Percentiles rank a stretch among this genome's conserved stretches.
These are phyloP conservation scores for Cardiospermum halicacabum DNA, from an alignment of 345 rosid genomes.

Conservation along the genomic window DNA sequence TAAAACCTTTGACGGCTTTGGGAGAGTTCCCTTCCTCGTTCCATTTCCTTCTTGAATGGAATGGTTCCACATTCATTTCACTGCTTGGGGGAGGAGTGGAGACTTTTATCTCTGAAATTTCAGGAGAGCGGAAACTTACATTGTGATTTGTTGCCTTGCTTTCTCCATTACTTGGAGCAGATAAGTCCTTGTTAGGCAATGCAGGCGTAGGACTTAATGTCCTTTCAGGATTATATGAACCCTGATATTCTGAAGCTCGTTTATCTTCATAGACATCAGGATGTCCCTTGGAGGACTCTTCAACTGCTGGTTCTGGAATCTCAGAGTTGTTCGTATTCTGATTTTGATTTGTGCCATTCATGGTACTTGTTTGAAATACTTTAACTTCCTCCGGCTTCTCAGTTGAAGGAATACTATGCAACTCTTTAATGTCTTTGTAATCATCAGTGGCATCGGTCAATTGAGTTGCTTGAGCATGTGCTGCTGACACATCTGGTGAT, in stretches of 20 bases:
- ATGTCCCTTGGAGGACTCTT: constrained; percentile 25
- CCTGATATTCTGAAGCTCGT: constrained; percentile 17
- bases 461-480: constrained; percentile 25
- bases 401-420: constrained; percentile 30
- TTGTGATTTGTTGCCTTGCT: constrained; percentile 11
- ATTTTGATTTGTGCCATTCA: constrained; percentile 20
- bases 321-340: constrained; percentile 18
- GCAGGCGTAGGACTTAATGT: constrained; percentile 25
- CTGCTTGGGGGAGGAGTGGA: constrained; percentile 60
- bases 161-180: constrained; percentile 31
- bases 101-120: constrained; percentile 50
- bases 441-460: constrained; percentile 29
- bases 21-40: constrained; percentile 61
- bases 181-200: constrained; percentile 29
- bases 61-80: constrained; percentile 38
- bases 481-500: constrained; percentile 21
- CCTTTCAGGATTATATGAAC: constrained; percentile 25
- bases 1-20: constrained; percentile 74
- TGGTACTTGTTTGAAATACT: constrained; percentile 13
- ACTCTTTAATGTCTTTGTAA: constrained; percentile 63
- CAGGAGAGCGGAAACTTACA: constrained; percentile 25
- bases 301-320: constrained; percentile 15
- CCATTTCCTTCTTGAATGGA: constrained; percentile 81
- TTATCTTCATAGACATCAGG: constrained; percentile 28
- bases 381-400: constrained; percentile 31